A percentile compares a stretch with the other conserved stretches of the same genome.
Evolutionary conservation across 192 early-diverging fungal species (phyloP).

Genomic region (Spinellus fusiger): DNA sequence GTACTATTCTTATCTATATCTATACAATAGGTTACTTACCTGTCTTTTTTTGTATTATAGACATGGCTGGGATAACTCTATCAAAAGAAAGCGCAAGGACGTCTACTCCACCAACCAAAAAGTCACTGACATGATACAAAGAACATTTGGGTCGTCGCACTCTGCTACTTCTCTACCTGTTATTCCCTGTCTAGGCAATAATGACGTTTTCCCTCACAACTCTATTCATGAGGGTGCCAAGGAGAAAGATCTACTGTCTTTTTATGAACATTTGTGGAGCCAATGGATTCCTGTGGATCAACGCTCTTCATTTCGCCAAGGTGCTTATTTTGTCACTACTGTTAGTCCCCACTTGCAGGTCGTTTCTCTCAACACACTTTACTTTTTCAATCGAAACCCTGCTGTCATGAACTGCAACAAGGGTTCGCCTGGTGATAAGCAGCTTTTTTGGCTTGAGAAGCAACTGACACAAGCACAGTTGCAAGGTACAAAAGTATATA

Average conservation of each 20-base stretch:
- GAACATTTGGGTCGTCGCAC: constrained; percentile 30
- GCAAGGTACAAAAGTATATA: constrained; percentile 12
- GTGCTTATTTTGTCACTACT: constrained; percentile 52
- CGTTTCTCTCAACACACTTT: constrained; percentile 40
- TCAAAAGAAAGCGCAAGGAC: constrained; percentile 46
- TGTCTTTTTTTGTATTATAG: constrained; percentile 20
- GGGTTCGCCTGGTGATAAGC: constrained; percentile 3
- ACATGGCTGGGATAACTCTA: constrained; percentile 55
- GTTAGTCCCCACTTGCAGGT: constrained; percentile 41
- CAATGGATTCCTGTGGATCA: constrained; percentile 50
- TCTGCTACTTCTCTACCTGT: constrained; percentile 24
- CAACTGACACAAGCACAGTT: constrained; percentile 14
- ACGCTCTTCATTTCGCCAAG: constrained; percentile 38
- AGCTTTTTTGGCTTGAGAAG: constrained; percentile 22
- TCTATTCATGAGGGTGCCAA: constrained; percentile 9
- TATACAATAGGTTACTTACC: too few relatives aligned
- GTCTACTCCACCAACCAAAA: constrained; percentile 45
- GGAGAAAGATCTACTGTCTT: constrained; percentile 20
- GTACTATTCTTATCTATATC: neutral
- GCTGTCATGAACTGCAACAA: constrained; percentile 18
- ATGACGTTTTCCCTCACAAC: constrained; percentile 66
- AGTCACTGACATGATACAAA: constrained; percentile 31
- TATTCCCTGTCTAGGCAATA: constrained; percentile 59
- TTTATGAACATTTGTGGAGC: constrained; percentile 43
- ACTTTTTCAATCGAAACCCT: constrained; percentile 26